These are phyloP conservation scores for Phytophthora constricta DNA, from an alignment of 352 stramenopile species.

Conservation along the genomic window DNA sequence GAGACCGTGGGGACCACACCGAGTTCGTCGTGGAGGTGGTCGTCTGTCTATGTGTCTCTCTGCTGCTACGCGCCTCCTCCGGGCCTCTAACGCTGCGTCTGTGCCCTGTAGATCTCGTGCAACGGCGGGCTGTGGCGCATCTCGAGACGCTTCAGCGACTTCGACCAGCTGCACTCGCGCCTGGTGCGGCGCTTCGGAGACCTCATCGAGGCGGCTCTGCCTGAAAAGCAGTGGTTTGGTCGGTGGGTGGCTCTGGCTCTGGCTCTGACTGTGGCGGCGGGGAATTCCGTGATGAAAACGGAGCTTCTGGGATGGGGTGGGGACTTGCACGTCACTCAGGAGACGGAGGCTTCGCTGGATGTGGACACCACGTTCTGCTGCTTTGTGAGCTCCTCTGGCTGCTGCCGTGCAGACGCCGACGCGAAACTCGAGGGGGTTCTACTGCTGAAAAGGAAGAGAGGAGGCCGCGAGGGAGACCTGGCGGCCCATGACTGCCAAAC, in stretches of 20 bases:
- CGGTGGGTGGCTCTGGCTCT: constrained; percentile 50
- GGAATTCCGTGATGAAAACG: constrained; percentile 54
- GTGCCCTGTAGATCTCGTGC: constrained; percentile 67
- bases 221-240: constrained; percentile 90
- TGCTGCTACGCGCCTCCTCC: too few species aligned
- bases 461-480: constrained; percentile 37
- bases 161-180: constrained; percentile 85
- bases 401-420: neutral
- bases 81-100: constrained; percentile 1
- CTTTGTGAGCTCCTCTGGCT: constrained; percentile 37
- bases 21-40: constrained; percentile 82
- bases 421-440: constrained; percentile 21
- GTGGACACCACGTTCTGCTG: neutral
- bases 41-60: neutral
- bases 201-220: constrained; percentile 70
- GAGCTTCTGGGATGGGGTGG: neutral
- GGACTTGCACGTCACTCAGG: constrained; percentile 14
- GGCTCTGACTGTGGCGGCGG: constrained; percentile 13
- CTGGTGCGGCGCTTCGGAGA: constrained; percentile 77
- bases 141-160: constrained; percentile 86
- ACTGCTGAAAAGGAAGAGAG: constrained; percentile 54
- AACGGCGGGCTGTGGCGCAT: constrained; percentile 86
- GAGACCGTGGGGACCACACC: constrained; percentile 86
- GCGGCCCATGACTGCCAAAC: constrained; percentile 80
- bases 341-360: constrained; percentile 7